Base-by-base conservation (phyloP, 768 basidiomycete genomes). In the Leccinum uliginosum region DNA sequence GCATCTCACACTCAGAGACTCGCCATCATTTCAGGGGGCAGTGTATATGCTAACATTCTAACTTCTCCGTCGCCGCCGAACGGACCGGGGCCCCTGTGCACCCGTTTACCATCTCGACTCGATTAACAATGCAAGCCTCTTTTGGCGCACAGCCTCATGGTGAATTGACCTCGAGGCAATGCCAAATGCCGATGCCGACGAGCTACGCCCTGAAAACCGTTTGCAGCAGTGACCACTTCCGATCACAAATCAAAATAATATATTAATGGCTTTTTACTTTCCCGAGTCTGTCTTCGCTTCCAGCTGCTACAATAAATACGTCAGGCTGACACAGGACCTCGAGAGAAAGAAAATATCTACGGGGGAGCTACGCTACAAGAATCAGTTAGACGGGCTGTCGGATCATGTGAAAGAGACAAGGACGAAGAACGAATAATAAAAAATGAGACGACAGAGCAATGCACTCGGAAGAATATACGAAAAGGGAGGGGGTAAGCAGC, bases 331-430 rank as follows among this genome's bases (percentile, higher is more conserved):
- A 38, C 56, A 51, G 53, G 55, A 67, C 67, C 58, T 59, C 65
- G 65, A 61, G 38, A 40, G 11, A 19, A 40, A 19, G 35, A n/a
- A 19, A 59, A 59, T 66, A 66, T 69, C 68, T 69, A 45, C 67
- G 58, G 63, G 53, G 58, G 66, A 51, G 66, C 56, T 68, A 68
- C 66, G 68, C 67, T 68, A 68, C 67, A 70, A 62, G 67, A 62
- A 53, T 66, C 48, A 19, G 38, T 40, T n/a, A 2, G 38, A 40
- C n/a, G 38, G n/a, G 38, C n/a, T 4, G 35, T 38, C 35, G 35
- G 35, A n/a, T 40, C 38, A 19, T 40, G 54, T 60, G n/a, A 35
- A 62, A 66, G 27, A 61, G 48, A 43, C n/a, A 50, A 35, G 17
- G n/a, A 55, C 21, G 24, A 56, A n/a, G 11, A 51, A 51, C 51